A percentile compares a stretch with the other conserved stretches of the same genome.
Conservation (phyloP, 805 yeast genomes). For the Yamadazyma sp. region DNA sequence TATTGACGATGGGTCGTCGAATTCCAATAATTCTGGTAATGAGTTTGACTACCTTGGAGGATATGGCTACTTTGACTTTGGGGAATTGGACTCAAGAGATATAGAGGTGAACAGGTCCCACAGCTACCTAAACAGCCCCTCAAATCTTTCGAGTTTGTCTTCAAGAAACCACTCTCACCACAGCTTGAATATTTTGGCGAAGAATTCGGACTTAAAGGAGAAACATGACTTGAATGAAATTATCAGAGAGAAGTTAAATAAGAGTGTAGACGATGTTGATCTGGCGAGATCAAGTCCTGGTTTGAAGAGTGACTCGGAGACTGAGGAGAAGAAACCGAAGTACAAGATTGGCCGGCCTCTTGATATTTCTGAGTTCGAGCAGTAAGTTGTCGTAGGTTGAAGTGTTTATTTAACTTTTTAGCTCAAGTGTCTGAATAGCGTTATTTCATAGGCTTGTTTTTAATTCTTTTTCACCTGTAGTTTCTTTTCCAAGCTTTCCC, state of each 20-base stretch:
- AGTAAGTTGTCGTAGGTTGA: too few relatives aligned
- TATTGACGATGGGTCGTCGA: slow-evolving; percentile 3
- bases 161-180: slow-evolving; percentile 33
- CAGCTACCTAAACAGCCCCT: slow-evolving; percentile 27
- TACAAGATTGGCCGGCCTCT: slow-evolving; percentile 20
- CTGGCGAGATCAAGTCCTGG: too few relatives aligned
- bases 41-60: slow-evolving; percentile 59
- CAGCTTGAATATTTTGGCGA: slow-evolving; percentile 20
- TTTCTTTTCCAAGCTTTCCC: too few relatives aligned
- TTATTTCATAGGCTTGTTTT: too few relatives aligned
- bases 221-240: slow-evolving; percentile 36
- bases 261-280: slow-evolving; percentile 19
- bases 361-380: slow-evolving; percentile 9
- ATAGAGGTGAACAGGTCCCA: slow-evolving; percentile 30
- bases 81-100: slow-evolving; percentile 60
- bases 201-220: slow-evolving; percentile 24
- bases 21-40: slow-evolving; percentile 3
- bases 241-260: slow-evolving; percentile 35
- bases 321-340: slow-evolving; percentile 11
- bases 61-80: slow-evolving; percentile 81
- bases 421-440: too few relatives aligned
- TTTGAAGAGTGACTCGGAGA: neutral
- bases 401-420: neutral
- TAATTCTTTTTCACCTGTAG: too few relatives aligned
- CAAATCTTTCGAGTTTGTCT: slow-evolving; percentile 23